Percentiles rank a stretch among this genome's conserved stretches.
phyloP scores from a whole-genome alignment of 345 rosid species.

The Melaleuca alternifolia region DNA sequence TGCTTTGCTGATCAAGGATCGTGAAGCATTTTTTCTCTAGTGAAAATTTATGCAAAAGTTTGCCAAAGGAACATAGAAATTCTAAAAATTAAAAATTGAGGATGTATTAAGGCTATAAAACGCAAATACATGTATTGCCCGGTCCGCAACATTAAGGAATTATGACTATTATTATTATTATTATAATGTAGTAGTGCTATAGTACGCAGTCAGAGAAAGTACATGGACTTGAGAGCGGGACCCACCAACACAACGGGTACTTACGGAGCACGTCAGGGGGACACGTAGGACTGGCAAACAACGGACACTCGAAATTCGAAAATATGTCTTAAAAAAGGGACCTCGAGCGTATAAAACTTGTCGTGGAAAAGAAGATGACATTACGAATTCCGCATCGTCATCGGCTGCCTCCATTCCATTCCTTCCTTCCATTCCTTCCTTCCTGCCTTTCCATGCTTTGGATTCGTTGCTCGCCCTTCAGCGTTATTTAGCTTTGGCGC shows the following conservation, averaged over 20 bases:
- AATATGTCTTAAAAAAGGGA: background rate
- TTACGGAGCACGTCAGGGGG: background rate
- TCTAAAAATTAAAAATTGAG: background rate
- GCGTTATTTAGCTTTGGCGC: background rate
- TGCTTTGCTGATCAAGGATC: background rate
- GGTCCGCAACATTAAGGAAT: background rate
- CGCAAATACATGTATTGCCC: background rate
- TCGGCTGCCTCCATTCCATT: too few species aligned
- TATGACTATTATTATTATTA: background rate
- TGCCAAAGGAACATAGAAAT: background rate
- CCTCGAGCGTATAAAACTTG: background rate
- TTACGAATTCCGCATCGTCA: background rate
- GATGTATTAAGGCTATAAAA: background rate
- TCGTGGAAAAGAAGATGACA: background rate
- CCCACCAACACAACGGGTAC: background rate
- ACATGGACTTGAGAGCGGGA: background rate
- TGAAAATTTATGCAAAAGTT: background rate
- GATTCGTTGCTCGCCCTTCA: background rate
- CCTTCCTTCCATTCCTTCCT: too few species aligned
- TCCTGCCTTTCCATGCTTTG: background rate
- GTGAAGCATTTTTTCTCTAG: background rate
- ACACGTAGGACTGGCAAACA: background rate
- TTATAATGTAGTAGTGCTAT: background rate
- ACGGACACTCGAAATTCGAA: background rate
- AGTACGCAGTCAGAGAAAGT: background rate